Evolutionary conservation across 495 filamentous ascomycete species (phyloP).

Genomic region (Hypomontagnella submonticulosa): DNA sequence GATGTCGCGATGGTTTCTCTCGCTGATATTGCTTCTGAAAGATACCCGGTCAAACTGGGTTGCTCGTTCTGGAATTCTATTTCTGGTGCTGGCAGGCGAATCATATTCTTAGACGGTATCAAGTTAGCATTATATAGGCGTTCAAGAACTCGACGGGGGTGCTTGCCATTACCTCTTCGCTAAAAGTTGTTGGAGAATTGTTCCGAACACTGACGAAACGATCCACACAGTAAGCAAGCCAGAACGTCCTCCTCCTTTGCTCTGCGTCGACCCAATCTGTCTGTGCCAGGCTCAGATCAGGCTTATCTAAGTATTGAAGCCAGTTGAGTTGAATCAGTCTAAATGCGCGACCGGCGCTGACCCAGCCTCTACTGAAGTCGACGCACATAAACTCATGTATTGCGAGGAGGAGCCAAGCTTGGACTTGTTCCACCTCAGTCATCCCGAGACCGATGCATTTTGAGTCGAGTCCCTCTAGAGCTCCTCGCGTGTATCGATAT

Average conservation of each 20-base stretch:
- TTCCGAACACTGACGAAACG: conserved; percentile 61
- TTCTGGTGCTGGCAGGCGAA: conserved; percentile 61
- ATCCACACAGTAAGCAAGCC: conserved; percentile 62
- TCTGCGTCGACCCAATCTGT: conserved; percentile 54
- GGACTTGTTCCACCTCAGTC: conserved; percentile 58
- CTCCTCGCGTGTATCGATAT: conserved; percentile 60
- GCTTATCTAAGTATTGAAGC: conserved; percentile 50
- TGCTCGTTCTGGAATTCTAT: conserved; percentile 62
- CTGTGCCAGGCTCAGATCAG: conserved; percentile 26
- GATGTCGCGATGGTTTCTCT: conserved; percentile 50
- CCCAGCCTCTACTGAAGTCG: conserved; percentile 57
- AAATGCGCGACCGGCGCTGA: conserved; percentile 60
- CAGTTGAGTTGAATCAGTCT: conserved; percentile 60
- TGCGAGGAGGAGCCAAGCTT: conserved; percentile 66
- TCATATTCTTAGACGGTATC: conserved; percentile 49
- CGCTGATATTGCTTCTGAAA: conserved; percentile 55
- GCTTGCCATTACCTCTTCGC: conserved; percentile 59
- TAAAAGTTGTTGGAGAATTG: conserved; percentile 59
- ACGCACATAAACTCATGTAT: conserved; percentile 64
- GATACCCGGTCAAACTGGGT: conserved; percentile 53
- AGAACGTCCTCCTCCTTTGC: conserved; percentile 60
- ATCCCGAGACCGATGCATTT: conserved; percentile 26
- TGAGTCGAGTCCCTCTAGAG: conserved; percentile 55
- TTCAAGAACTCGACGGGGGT: not conserved
- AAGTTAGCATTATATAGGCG: conserved; percentile 25